phyloP scores from a whole-genome alignment of 768 basidiomycete genomes.

The Sutorius australiensis region DNA sequence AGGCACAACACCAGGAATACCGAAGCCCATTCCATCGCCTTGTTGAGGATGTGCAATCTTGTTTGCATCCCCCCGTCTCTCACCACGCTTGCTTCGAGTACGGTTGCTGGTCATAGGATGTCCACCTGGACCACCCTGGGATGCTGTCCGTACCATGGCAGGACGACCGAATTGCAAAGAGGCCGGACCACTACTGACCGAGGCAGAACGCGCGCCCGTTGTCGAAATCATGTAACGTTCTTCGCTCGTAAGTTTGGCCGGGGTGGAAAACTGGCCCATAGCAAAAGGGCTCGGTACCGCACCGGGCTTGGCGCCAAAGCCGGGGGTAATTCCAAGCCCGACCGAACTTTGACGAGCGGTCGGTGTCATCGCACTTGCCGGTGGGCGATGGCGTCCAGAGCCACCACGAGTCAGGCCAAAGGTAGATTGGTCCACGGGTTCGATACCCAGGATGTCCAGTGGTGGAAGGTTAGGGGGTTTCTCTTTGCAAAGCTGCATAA shows the following conservation, averaged over 20 bases:
- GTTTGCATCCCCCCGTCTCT: constrained; percentile 60
- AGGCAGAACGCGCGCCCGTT: constrained; percentile 47
- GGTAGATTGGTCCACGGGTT: constrained; percentile 59
- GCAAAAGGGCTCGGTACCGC: constrained; percentile 31
- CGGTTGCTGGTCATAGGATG: constrained; percentile 51
- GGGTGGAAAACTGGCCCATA: constrained; percentile 70
- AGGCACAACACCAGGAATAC: constrained; percentile 28
- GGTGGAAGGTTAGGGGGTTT: constrained; percentile 89
- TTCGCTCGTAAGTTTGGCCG: constrained; percentile 61
- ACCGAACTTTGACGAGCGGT: constrained; percentile 47
- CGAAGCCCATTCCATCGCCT: constrained; percentile 36
- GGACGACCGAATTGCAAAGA: constrained; percentile 51
- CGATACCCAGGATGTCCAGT: constrained; percentile 87
- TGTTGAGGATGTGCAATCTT: constrained; percentile 38
- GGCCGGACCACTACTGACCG: constrained; percentile 49
- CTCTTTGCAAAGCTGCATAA: constrained; percentile 92
- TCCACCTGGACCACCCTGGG: constrained; percentile 55
- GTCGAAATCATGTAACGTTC: constrained; percentile 57
- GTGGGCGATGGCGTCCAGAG: constrained; percentile 56
- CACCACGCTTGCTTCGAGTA: constrained; percentile 81
- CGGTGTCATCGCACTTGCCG: constrained; percentile 41
- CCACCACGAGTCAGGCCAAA: constrained; percentile 56
- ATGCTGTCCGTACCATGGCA: constrained; percentile 68
- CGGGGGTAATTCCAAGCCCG: constrained; percentile 40
- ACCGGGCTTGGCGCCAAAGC: constrained; percentile 32